Conservation (phyloP, 352 stramenopile genomes). For the Pythium rhizo-oryzae region DNA sequence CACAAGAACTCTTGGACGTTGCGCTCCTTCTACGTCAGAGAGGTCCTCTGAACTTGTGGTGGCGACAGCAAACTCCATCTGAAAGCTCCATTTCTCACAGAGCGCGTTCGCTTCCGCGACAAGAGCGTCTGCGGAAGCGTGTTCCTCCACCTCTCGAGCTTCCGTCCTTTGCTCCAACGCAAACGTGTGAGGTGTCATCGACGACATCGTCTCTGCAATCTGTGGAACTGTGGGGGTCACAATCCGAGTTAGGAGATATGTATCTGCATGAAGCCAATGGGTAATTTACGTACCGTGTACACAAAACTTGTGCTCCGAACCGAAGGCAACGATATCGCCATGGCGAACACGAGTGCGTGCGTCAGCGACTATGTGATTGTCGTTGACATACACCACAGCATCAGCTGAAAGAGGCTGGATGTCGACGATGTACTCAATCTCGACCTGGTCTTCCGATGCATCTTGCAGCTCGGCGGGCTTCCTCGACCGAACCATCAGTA, state of each 20-base stretch:
- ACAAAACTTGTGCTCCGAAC: constrained; percentile 6
- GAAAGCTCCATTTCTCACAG: constrained; percentile 52
- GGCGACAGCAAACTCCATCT: constrained; percentile 34
- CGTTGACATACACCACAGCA: constrained; percentile 24
- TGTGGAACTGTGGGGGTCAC: constrained; percentile 15
- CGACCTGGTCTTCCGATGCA: neutral
- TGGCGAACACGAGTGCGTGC: constrained; percentile 16
- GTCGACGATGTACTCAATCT: constrained; percentile 27
- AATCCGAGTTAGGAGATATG: neutral
- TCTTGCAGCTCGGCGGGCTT: neutral
- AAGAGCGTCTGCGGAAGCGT: constrained; percentile 20
- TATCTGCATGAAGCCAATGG: neutral
- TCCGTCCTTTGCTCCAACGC: neutral
- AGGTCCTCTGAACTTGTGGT: neutral
- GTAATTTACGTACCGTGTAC: constrained; percentile 28
- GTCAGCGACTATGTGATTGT: neutral
- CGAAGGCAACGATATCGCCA: constrained; percentile 28
- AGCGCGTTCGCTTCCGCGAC: constrained; percentile 66
- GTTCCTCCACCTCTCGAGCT: neutral
- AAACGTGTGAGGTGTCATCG: neutral
- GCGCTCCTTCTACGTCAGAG: neutral
- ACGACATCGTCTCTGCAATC: constrained; percentile 6
- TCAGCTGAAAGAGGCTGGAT: constrained; percentile 17
- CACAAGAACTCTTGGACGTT: constrained; percentile 31
- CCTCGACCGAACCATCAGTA: constrained; percentile 15